Base-by-base conservation (phyloP, 2,329 filamentous ascomycete genomes). In the Aureobasidium sp. region DNA sequence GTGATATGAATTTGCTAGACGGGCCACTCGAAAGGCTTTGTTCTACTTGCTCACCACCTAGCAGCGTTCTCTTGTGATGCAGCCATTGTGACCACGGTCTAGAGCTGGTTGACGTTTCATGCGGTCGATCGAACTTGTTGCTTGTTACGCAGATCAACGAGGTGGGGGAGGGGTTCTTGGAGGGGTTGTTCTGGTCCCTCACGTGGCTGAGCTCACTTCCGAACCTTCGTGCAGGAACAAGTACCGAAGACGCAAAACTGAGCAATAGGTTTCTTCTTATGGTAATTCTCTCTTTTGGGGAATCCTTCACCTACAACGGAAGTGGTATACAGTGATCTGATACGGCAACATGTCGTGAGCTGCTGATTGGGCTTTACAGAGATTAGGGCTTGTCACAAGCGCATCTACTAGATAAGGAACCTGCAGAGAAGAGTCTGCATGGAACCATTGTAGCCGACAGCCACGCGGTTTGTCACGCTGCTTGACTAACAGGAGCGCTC, bases 91-190 rank as follows among this genome's bases (percentile, higher is more conserved):
- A 26, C 12, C 12, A 7, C 5, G 24, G 10, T 52, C 39, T 8
- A 52, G 50, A 52, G 32, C 50, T 39, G 20, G 20, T 37, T 20
- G n/a, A 39, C 7, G 34, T 37, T 27, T 17, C 13, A 39, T 39
- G 32, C 34, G 9, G 6, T 17, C 34, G 50, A n/a, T 39, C 20
- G 26, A 32, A 24, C 36, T 43, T 6, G 17, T n/a, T 32, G 51
- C 51, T 43, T 55, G 51, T 37, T 55, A 43, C n/a, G 51, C 26
- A 43, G 36, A 55, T 55, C 51, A n/a, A 32, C 37, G 26, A 43
- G 24, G 51, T 55, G 51, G 51, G 51, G 51, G 37, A 55, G 51
- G 51, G 51, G 51, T 55, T 5, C 20, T 20, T 37, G 48, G 48
- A 52, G 48, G 48, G 48, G 48, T 37, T 37, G n/a, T 36, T 41